A percentile compares a stretch with the other conserved stretches of the same genome.
Conservation (phyloP, 2,329 filamentous ascomycete species). For the Colletotrichum australisinense region DNA sequence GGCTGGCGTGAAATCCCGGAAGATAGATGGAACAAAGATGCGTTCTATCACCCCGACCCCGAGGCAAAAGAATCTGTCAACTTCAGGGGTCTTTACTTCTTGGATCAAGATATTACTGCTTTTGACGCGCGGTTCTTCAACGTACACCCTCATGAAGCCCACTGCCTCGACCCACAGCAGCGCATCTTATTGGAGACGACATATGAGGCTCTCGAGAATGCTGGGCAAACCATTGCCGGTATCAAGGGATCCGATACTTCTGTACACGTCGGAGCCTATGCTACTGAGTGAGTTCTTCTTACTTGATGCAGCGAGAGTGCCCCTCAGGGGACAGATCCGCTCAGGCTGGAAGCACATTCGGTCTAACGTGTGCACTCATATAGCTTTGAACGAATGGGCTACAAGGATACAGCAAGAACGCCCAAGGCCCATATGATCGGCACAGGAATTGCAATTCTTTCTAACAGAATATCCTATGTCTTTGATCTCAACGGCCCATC, state of each 20-base stretch:
- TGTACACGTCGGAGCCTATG: background rate
- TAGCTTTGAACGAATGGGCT: conserved; percentile 15
- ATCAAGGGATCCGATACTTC: background rate
- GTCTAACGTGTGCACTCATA: background rate
- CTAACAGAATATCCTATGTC: conserved; percentile 59
- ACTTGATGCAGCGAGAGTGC: background rate
- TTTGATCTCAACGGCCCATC: conserved; percentile 59
- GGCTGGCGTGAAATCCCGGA: conserved; percentile 39
- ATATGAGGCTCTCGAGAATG: conserved; percentile 45
- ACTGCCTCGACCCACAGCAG: conserved; percentile 46
- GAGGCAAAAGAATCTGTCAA: conserved; percentile 10
- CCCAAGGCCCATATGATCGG: conserved; percentile 55
- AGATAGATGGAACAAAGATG: conserved; percentile 39
- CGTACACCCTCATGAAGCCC: conserved; percentile 37
- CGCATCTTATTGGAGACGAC: conserved; percentile 41
- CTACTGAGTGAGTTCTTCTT: conserved; percentile 36
- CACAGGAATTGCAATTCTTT: conserved; percentile 51
- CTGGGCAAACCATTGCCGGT: conserved; percentile 27
- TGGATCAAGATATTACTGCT: conserved; percentile 36
- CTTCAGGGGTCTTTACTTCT: conserved; percentile 4
- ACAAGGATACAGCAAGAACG: conserved; percentile 21
- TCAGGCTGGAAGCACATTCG: background rate
- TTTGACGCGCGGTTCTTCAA: conserved; percentile 43
- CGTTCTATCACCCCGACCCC: conserved; percentile 39
- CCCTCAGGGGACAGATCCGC: background rate